Base-by-base conservation (phyloP, 345 rosid genomes). In the Dipteronia sinensis region DNA sequence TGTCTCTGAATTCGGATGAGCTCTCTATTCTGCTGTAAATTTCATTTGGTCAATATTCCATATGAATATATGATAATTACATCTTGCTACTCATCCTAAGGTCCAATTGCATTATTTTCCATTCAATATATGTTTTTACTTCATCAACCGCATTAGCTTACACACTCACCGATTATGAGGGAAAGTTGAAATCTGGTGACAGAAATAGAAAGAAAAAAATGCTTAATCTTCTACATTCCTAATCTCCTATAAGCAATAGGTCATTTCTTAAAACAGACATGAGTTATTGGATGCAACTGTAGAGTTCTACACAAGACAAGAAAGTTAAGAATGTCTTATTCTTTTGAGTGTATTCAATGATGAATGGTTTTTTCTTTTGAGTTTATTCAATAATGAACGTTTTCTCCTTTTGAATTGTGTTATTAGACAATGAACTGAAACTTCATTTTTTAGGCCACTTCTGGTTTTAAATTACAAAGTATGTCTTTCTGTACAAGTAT, bases 61-160 rank as follows among this genome's bases (percentile, higher is more conserved):
- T 67, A 23, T 64, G 25, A 72, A 34, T 4, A 40, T 67, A 23
- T 64, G 25, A 72, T n/a, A n/a, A n/a, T n/a, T 53, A 2, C 59
- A 49, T 76, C 58, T 38, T 56, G 13, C 19, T 67, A 12, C 68
- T 64, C 71, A 49, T 65, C 49, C 34, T 27, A 47, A 47, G 29
- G 58, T 42, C 46, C 46, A 42, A 42, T 13, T 29, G n/a, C 51
- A 42, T 13, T 38, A 22, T n/a, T 22, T 59, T 61, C 10, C 31
- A 31, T 42, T 59, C 6, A 38, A 13, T 34, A 40, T 34, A 31
- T 38, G 19, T 19, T 7, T 71, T 59, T 55, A 59, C 64, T 53
- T 31, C 34, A 11, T 31, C 59, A 47, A 31, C 31, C 11, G 64
- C 9, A 27, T 51, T 25, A 31, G 19, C 7, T 25, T 46, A 44